Base-by-base conservation (phyloP, 2,329 filamentous ascomycete genomes). In the Cercospora zeae-maydis region DNA sequence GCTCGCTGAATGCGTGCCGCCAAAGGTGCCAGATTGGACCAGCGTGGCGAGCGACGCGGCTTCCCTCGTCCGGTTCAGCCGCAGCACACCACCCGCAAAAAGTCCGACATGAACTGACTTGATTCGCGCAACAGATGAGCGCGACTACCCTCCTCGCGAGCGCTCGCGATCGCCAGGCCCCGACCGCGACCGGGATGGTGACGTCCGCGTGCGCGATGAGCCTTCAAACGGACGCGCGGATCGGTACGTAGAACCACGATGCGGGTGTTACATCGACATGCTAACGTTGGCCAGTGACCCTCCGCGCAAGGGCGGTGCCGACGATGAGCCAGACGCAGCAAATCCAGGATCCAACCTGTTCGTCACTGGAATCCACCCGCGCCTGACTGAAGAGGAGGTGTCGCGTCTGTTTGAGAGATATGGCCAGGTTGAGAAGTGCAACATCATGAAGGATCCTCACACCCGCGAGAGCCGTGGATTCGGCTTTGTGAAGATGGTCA, bases 401-500 rank as follows among this genome's bases (percentile, higher is more conserved):
- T 90, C 90, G 59, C 92, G 92, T 77, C 88, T 99, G 69, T 99
- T 99, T 75, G 92, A 97, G 81, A 99, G 98, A 81, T 98, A 98
- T 74, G 95, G 95, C 71, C 92, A 96, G 76, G 95, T 99, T 58
- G 93, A 98, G 81, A 98, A 96, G 81, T 98, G 93, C 82, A 96
- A 97, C 78, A 99, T 99, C 81, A 99, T 99, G 95, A 88, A 93
- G 75, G 95, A 99, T 76, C 95, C 95, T 66, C 95, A 99, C 79
- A 96, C 91, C 74, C 96, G 96, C 81, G 95, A 99, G 80, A 98
- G 93, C 71, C 95, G 95, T 79, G 95, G 95, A 70, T 99, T 99
- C 70, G 95, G 95, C 61, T 99, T 99, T 81, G 95, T 99, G 77
- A 98, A 99, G 83, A 98, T 99, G 93, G 88, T 92, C 65, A 96